Conservation (phyloP, 768 basidiomycete genomes). For the Calocybe cyanea region DNA sequence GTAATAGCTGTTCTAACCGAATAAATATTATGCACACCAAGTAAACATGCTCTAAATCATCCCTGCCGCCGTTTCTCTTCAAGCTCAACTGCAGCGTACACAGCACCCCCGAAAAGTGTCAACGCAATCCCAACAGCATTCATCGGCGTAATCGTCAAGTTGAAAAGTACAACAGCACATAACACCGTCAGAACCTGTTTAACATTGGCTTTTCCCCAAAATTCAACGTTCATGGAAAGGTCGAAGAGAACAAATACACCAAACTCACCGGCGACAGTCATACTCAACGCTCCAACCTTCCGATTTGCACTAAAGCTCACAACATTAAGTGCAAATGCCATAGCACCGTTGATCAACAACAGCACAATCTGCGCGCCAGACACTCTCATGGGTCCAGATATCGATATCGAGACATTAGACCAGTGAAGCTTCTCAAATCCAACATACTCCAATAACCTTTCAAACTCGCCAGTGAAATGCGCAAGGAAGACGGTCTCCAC, state of each 20-base stretch:
- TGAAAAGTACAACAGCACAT: conserved; percentile 78
- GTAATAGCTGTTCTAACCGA: no score
- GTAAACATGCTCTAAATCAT: not conserved
- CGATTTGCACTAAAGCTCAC: conserved; percentile 96
- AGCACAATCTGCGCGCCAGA: conserved; percentile 38
- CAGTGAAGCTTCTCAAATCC: conserved; percentile 3
- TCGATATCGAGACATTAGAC: conserved; percentile 29
- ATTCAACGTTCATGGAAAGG: not conserved
- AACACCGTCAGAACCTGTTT: conserved; percentile 92
- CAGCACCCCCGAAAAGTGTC: conserved; percentile 83
- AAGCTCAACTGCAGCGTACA: conserved; percentile 71
- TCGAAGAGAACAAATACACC: not conserved
- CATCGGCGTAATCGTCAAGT: conserved; percentile 71
- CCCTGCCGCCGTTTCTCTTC: conserved; percentile 32
- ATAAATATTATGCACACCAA: no score
- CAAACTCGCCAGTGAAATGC: conserved; percentile 76
- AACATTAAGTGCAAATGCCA: conserved; percentile 92
- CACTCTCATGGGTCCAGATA: conserved; percentile 35
- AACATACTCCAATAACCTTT: conserved; percentile 42
- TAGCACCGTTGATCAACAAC: conserved; percentile 71
- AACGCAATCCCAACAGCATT: conserved; percentile 83
- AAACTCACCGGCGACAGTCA: conserved; percentile 81
- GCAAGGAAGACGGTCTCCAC: conserved; percentile 64
- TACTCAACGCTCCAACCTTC: conserved; percentile 82
- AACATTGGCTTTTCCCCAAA: conserved; percentile 59